Base-by-base conservation (phyloP, 2,329 filamentous ascomycete genomes). In the Camillea tinctor region DNA sequence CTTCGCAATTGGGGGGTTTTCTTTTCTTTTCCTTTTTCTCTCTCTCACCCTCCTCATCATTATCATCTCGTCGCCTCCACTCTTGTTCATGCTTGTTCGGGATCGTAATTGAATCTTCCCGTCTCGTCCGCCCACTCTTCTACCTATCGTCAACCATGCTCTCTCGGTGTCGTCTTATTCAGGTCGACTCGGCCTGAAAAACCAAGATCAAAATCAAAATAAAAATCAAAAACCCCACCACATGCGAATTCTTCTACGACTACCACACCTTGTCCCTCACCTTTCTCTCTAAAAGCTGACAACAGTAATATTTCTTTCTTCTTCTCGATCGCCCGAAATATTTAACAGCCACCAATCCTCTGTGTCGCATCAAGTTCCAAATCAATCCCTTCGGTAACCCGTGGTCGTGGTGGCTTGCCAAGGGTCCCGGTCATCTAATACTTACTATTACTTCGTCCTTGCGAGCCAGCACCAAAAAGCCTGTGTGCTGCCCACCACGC, bases 111-210 rank as follows among this genome's bases (percentile, higher is more conserved):
- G 26, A 30, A n/a, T n/a, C 26, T 11, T 30, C 26, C 7, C 23
- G n/a, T 53, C 23, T 24, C 51, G 19, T 53, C 23, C 36, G n/a
- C n/a, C 24, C 51, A 53, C 24, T n/a, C 30, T 15, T 24, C 22
- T 11, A 24, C 30, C 51, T n/a, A 53, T 22, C 21, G 4, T 23
- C 24, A 54, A 61, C 60, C 60, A 69, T 71, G 67, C 59, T 55
- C 61, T 56, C 62, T 57, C 56, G 58, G 56, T 56, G 60, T 63
- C 57, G 57, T 63, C 50, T 57, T 58, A 48, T 57, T 52, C 56
- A 56, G 60, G 62, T 68, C 62, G 61, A 65, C 62, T 63, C 60
- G 62, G 61, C 58, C 66, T 65, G 63, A 67, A 49, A 36, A n/a
- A n/a, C n/a, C n/a, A n/a, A n/a, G n/a, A n/a, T n/a, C n/a, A n/a